A percentile compares a stretch with the other conserved stretches of the same genome.
Evolutionary conservation across 2,329 filamentous ascomycete genomes (phyloP).

Genomic region (Purpureocillium lavendulum): DNA sequence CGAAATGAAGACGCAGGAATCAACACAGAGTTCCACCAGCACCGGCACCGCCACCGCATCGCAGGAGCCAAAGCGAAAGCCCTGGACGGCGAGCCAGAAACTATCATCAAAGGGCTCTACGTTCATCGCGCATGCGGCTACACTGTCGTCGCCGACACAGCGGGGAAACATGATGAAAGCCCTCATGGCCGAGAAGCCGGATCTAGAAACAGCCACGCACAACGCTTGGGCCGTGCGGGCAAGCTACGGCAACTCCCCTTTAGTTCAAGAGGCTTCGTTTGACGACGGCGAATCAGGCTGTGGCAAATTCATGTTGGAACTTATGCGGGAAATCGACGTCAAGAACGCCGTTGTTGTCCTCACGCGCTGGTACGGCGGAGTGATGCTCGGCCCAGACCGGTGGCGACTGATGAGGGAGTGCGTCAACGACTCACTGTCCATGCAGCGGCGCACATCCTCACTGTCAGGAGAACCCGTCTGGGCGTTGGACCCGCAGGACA

Average conservation of each 20-base stretch:
- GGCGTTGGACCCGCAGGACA: constrained; percentile 49
- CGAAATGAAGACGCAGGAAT: not conserved
- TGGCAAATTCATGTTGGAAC: constrained; percentile 45
- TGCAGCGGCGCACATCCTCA: constrained; percentile 28
- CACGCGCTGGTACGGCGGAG: constrained; percentile 54
- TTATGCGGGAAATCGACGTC: constrained; percentile 42
- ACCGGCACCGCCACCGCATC: constrained; percentile 9
- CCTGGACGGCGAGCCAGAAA: constrained; percentile 44
- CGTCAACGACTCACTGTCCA: constrained; percentile 45
- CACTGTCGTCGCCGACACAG: constrained; percentile 27
- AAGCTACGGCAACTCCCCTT: constrained; percentile 26
- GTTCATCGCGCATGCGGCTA: constrained; percentile 45
- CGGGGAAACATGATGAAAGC: constrained; percentile 35
- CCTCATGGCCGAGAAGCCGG: constrained; percentile 38
- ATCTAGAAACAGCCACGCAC: constrained; percentile 46
- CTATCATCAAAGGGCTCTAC: constrained; percentile 45
- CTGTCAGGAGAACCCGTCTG: constrained; percentile 46
- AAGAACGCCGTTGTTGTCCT: constrained; percentile 49
- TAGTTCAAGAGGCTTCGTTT: constrained; percentile 41
- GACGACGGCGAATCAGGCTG: constrained; percentile 56
- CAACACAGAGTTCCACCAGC: constrained; percentile 6
- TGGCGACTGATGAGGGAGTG: constrained; percentile 55
- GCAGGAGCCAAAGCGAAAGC: constrained; percentile 13
- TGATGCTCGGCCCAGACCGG: constrained; percentile 52
- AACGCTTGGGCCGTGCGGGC: constrained; percentile 44